These are phyloP conservation scores for Dioscorea dumetorum DNA, from an alignment of 106 monocot species.

Conservation along the genomic window DNA sequence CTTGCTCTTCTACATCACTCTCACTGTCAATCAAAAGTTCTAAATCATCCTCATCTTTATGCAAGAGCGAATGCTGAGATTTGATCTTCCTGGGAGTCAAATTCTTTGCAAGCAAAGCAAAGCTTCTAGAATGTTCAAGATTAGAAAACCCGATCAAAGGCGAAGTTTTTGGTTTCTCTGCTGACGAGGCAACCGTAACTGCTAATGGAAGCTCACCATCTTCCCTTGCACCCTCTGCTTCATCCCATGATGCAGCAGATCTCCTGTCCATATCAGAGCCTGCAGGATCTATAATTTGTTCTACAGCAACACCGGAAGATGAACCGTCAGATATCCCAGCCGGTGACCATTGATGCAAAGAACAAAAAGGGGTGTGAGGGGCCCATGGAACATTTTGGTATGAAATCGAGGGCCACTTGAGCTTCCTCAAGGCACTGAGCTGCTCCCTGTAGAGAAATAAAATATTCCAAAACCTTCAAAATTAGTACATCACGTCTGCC, in stretches of 20 bases:
- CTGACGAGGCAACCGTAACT: slow-evolving; percentile 1
- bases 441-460: slow-evolving; percentile 74
- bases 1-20: slow-evolving; percentile 57
- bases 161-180: slow-evolving; percentile 20
- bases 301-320: slow-evolving; percentile 14
- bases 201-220: slow-evolving; percentile 84
- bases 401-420: slow-evolving; percentile 51
- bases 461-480: slow-evolving; percentile 40
- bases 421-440: slow-evolving; percentile 68
- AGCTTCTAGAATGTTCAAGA: slow-evolving; percentile 50
- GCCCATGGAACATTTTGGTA: slow-evolving; percentile 80
- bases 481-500: background rate
- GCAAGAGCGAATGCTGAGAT: slow-evolving; percentile 13
- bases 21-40: slow-evolving; percentile 74
- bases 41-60: slow-evolving; percentile 44
- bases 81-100: slow-evolving; percentile 47
- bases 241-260: slow-evolving; percentile 52
- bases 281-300: slow-evolving; percentile 18
- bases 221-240: slow-evolving; percentile 63
- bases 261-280: slow-evolving; percentile 40
- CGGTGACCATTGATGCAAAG: slow-evolving; percentile 55
- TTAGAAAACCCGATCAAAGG: slow-evolving; percentile 18
- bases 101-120: slow-evolving; percentile 74
- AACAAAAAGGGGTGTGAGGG: slow-evolving; percentile 45
- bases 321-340: slow-evolving; percentile 16